Evolutionary conservation across 768 basidiomycete genomes (phyloP).

Genomic region (Lentinula raphanica): DNA sequence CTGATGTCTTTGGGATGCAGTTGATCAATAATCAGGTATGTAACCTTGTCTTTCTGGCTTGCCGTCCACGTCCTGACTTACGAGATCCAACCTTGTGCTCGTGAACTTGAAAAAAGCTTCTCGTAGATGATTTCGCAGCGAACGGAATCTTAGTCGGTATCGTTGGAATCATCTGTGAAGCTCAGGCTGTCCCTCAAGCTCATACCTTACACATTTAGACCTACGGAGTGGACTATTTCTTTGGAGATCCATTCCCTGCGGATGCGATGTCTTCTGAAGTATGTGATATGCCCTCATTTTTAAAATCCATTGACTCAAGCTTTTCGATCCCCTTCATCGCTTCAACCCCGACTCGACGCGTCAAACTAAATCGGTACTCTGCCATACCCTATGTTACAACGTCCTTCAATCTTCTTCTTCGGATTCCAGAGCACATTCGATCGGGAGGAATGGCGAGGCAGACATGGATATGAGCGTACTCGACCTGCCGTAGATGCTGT

Average conservation of each 20-base stretch:
- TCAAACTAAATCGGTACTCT: no score
- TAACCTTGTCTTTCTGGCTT: background rate
- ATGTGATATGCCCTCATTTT: background rate
- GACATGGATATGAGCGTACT: constrained; percentile 26
- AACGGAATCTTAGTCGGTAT: constrained; percentile 31
- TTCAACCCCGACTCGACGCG: no score
- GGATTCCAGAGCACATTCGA: constrained; percentile 18
- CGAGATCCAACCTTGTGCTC: background rate
- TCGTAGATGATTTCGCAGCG: constrained; percentile 38
- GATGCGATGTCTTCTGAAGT: constrained; percentile 8
- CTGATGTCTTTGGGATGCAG: constrained; percentile 31
- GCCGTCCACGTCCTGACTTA: no score
- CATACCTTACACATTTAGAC: constrained; percentile 13
- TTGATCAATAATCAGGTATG: constrained; percentile 28
- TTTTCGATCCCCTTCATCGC: background rate
- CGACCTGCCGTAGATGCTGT: constrained; percentile 32
- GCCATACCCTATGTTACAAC: no score
- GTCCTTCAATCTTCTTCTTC: background rate
- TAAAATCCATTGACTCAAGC: background rate
- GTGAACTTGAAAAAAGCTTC: constrained; percentile 23
- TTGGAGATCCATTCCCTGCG: constrained; percentile 13
- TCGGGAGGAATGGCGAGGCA: constrained; percentile 25
- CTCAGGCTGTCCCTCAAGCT: background rate
- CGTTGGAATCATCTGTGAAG: constrained; percentile 14
- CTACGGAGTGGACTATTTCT: constrained; percentile 12